phyloP scores from a whole-genome alignment of 176 grass and related monocot genomes.

The Themeda triandra region DNA sequence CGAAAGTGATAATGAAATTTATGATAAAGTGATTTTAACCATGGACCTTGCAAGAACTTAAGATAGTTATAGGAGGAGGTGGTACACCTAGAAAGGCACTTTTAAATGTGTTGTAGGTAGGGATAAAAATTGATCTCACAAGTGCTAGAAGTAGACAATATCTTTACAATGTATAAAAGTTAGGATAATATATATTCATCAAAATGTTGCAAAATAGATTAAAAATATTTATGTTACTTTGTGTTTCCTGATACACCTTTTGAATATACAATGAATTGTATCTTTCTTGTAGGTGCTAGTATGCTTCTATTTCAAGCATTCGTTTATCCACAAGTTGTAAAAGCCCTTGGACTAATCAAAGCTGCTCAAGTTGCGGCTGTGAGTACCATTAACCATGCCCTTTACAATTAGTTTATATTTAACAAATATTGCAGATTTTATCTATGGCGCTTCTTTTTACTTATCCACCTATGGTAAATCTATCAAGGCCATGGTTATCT shows the following conservation, averaged over 20 bases:
- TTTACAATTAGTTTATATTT: neutral
- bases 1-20: neutral
- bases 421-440: slow-evolving; percentile 23
- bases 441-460: slow-evolving; percentile 36
- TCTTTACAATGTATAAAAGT: neutral
- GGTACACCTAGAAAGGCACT: too few species aligned
- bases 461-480: slow-evolving; percentile 36
- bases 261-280: neutral
- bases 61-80: too few species aligned
- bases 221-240: too few species aligned
- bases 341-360: slow-evolving; percentile 26
- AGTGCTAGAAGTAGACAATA: too few species aligned
- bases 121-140: too few species aligned
- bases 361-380: slow-evolving; percentile 31
- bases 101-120: too few species aligned
- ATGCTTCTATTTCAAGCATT: slow-evolving; percentile 43
- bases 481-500: slow-evolving; percentile 22
- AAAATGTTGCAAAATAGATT: neutral
- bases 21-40: too few species aligned
- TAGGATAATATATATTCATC: neutral
- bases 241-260: too few species aligned
- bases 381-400: slow-evolving; percentile 10
- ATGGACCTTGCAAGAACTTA: too few species aligned
- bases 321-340: slow-evolving; percentile 32
- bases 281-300: slow-evolving; percentile 24